Base-by-base conservation (phyloP, 805 yeast genomes). In the Candida suzukii region DNA sequence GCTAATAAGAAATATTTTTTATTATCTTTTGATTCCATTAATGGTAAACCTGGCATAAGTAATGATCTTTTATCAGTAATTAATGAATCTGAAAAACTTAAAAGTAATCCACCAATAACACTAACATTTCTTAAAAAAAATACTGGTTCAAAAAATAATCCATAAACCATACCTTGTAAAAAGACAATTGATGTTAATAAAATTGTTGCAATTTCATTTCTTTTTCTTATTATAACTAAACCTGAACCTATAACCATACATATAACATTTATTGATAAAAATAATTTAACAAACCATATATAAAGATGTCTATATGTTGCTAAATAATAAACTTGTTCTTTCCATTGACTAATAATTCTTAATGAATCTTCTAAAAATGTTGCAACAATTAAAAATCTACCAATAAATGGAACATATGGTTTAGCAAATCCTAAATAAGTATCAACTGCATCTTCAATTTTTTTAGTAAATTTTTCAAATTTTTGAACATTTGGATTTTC, bases 321-420 rank as follows among this genome's bases (percentile, higher is more conserved):
- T 51, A 93, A 70, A 61, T 84, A 91, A 60, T 78, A 83, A 20
- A 87, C 86, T 64, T 91, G 99, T 54, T 87, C 95, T 28, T 73
- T 63, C 97, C 97, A 91, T 66, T 90, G 97, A 6, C 88, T 67
- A 40, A 80, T 52, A 54, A 91, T 86, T 61, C 99, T 76, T 40
- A 82, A 59, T 3, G 95, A 76, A 57, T 93, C 98, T 64, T 91
- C 98, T 50, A 79, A 76, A 59, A 90, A 91, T 0, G 98, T 93
- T 38, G 95, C 95, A 42, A 91, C 96, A 46, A 91, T 90, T 49
- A 90, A 76, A 46, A 86, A 78, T 44, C 98, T 74, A 30, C 96
- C 98, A 53, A 91, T 76, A 19, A 80, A 79, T 9, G 98, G 97
- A 38, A 90, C 81, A 53, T 78, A 81, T 0, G 91, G 91, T 58